Base-by-base conservation (phyloP, 2,329 filamentous ascomycete species). In the Escovopsis sp. region DNA sequence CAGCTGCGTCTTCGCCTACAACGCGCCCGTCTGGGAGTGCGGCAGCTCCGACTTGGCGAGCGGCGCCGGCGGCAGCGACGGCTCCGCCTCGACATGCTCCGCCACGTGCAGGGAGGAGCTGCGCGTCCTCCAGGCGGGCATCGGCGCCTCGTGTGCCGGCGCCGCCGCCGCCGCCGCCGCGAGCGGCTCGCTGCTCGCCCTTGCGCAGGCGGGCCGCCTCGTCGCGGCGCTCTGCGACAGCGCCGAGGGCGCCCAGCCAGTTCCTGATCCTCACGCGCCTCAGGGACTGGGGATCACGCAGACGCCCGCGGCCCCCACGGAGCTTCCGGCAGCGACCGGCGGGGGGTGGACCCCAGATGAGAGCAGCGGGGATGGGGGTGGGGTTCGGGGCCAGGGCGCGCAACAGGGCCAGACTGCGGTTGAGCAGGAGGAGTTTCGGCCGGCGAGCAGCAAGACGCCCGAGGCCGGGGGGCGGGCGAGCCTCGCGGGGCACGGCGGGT, bases 1-100 rank as follows among this genome's bases (percentile, higher is more conserved):
- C 31, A 48, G 47, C 35, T 70, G 67, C 48, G 52, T 60, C 12
- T 48, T 59, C 32, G 64, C 62, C 30, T 70, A 70, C 53, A 62
- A 64, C 47, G 52, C 54, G 6, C 58, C 58, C 5, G 58, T 70
- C 24, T 35, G 42, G n/a, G 56, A 57, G 39, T 70, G 67, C 50
- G 43, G 40, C 4, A 30, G 48, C 4, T 25, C 42, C 42, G 66
- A 69, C 48, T 67, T 67, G 24, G 13, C 4, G 5, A 42, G 42
- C 2, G 57, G 55, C 31, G 54, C 47, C 11, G 20, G 4, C 20
- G 20, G 42, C 2, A 57, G 55, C 31, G 54, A 47, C 11, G 20
- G 4, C 20, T 4, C 20, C 20, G 20, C 20, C 20, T 20, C 20
- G 20, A 48, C 48, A 2, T 70, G 67, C 51, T 67, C 66, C 13